Evolutionary conservation across 257 asterid species (phyloP), one percentile per base, ranked within the genome.

Genomic region (Agastache rugosa): DNA sequence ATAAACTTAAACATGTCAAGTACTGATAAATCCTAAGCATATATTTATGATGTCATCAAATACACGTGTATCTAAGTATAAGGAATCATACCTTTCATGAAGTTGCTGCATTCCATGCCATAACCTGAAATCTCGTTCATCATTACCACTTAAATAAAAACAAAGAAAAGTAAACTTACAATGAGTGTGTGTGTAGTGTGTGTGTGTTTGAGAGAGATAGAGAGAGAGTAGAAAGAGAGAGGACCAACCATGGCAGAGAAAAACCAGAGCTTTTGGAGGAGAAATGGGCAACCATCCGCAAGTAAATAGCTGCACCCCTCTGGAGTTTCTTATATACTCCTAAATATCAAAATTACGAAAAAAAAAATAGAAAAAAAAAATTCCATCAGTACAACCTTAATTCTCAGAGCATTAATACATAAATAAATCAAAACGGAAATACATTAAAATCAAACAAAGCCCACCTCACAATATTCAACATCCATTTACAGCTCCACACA

Each of bases 101-200:
- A 94, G 73, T 88, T 83, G 65, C 99, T 87, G 93, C 99, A 94
- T 73, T 94, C 99, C 99, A 92, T 92, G 69, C 98, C 99, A 83
- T 94, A 94, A 37, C 98, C 98, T 93, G 91, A 81, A 89, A 27
- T n/a, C 62, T n/a, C 78, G 71, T 62, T 47, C 58, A 89, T 58
- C 80, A 83, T 50, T 44, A 66, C n/a, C 77, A 82, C 34, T 65
- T 22, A 42, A 62, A 62, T 37, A 44, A 37, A 27, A 20, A 11
- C 23, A 51, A 8, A 9, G 34, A 1, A 0, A 0, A 63, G 15
- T n/a, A 2, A 14, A 27, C 35, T 64, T 19, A 10, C 3, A 19
- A 16, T 25, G 31, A 3, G 22, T n/a, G 48, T 58, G 20, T 27
- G 35, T 23, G 6, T 3, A 15, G 8, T n/a, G n/a, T n/a, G 63